Base-by-base conservation (phyloP, 1,284 basidiomycete genomes). In the Moesziomyces parantarcticus region DNA sequence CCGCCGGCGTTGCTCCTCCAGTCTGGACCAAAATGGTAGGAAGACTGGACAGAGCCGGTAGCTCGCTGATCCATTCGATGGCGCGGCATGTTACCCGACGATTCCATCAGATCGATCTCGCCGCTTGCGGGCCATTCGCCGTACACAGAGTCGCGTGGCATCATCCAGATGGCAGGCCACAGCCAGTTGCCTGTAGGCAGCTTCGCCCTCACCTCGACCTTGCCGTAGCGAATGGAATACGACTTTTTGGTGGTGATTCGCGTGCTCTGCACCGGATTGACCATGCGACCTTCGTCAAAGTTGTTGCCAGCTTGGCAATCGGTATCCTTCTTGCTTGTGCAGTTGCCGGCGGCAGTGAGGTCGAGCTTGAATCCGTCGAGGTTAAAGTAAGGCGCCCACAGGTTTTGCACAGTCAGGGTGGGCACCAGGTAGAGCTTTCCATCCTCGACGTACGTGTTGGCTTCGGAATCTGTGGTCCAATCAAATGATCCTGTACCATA, bases 401-500 rank as follows among this genome's bases (percentile, higher is more conserved):
- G 88, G 65, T 86, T 85, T 78, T 93, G 90, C 14, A 90, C 89
- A 0, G 93, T 94, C 57, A 94, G 87, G 4, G 92, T 94, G 8
- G 92, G 92, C 6, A 91, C 88, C 78, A 95, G 88, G 85, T 93
- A 93, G 43, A 95, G 88, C 61, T 88, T 87, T 40, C 90, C 90
- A 81, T 94, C 86, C 56, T 88, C 86, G 63, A 94, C 64, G 83
- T 90, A 94, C 9, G 92, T 92, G 82, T 94, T 94, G 81, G 91
- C 90, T 39, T 87, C 76, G 2, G 89, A 90, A n/a, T 85, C 86
- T 1, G 93, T 94, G 5, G 92, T 90, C 92, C 93, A 94, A 78
- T 93, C 90, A 75, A 94, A 94, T 78, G 93, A 89, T 36, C 91
- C 90, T 73, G 92, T 92, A 85, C 92, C 92, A 82, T 91, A 94